Base-by-base conservation (phyloP, 345 rosid species). In the Brassica juncea region DNA sequence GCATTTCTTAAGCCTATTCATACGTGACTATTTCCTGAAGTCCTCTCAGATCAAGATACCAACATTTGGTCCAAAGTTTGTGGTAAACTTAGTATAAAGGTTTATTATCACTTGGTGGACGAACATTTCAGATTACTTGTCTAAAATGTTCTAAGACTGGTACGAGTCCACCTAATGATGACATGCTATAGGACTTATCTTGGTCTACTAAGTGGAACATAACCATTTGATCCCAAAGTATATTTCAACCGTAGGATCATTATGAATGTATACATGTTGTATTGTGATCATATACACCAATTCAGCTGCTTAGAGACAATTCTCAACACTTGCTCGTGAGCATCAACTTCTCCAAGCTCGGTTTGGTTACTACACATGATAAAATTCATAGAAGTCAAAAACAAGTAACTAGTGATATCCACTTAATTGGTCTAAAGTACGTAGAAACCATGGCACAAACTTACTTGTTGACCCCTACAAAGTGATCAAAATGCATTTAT, bases 401-500 rank as follows among this genome's bases (percentile, higher is more conserved):
- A 60, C 15, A 60, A 60, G 65, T 27, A 60, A 60, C 8, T 27
- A 60, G 23, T 60, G 7, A 23, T 61, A 61, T 61, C 37, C 35
- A 28, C 37, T 61, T 49, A n/a, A 52, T 52, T 12, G 19, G 21
- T 30, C 19, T 9, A 2, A 11, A 23, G 34, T 23, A 23, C 25
- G 25, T 58, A 34, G 12, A 67, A 27, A 30, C 23, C 8, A 3
- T 55, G 7, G 54, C 3, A 19, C 19, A 59, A 34, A 66, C 47
- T 68, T 58, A 58, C 42, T 74, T 21, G 25, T 52, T 66, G 15
- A 34, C 27, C 28, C 69, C 8, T 39, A 8, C n/a, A 9, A 58
- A 14, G 47, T 68, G 34, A 68, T 76, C 49, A 42, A 42, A 76
- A 16, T 31, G 62, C 54, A 69, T 44, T 31, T 68, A 19, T 31